A percentile compares a stretch with the other conserved stretches of the same genome.
Conservation (phyloP, 768 basidiomycete species). For the Pleurotus tuoliensis region DNA sequence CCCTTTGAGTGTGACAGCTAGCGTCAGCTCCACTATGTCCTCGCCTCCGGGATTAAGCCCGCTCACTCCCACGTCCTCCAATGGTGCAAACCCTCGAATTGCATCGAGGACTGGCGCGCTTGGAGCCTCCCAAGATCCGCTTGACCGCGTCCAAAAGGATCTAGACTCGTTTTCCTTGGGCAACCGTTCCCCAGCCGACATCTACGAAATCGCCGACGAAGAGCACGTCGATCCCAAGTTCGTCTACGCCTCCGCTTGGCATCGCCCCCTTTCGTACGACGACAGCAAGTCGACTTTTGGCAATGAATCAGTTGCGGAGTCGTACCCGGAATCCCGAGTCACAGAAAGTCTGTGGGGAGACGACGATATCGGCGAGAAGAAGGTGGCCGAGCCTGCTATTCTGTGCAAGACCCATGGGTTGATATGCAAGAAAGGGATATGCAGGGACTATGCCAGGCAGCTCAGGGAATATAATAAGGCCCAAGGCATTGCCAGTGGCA, state of each 20-base stretch:
- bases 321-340: background rate
- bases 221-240: constrained; percentile 2
- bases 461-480: constrained; percentile 23
- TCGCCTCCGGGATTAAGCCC: background rate
- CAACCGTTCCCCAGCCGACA: background rate
- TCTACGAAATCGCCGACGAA: constrained; percentile 1
- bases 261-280: constrained; percentile 2
- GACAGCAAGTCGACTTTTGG: background rate
- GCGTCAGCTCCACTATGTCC: too few relatives aligned
- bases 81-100: constrained; percentile 1
- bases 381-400: constrained; percentile 10
- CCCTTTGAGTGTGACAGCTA: too few relatives aligned
- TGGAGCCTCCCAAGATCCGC: background rate
- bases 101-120: background rate
- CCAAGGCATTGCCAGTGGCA: background rate
- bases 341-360: constrained; percentile 23
- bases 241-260: constrained; percentile 8
- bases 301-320: background rate
- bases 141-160: background rate
- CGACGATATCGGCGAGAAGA: constrained; percentile 12
- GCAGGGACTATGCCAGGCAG: constrained; percentile 25
- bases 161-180: background rate
- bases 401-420: constrained; percentile 26
- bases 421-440: constrained; percentile 35
- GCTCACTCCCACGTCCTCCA: background rate